Evolutionary conservation across 2,329 filamentous ascomycete species (phyloP), one percentile per base, ranked within the genome.

Genomic region (Lomentospora prolificans): DNA sequence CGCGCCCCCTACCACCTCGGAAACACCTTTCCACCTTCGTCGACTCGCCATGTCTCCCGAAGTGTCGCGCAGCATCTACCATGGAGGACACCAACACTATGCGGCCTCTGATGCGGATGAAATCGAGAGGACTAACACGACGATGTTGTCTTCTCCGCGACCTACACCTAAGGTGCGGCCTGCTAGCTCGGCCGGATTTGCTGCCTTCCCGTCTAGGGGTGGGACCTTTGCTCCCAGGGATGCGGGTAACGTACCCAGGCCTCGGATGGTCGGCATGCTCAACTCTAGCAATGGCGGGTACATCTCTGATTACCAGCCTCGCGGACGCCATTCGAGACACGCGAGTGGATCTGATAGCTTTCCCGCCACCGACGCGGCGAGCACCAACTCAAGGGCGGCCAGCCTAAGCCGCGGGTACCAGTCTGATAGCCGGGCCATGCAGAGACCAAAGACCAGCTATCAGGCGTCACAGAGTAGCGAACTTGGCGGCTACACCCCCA

Each of bases 31-130:
- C 52, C 57, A 30, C 53, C 58, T 25, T 51, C 59, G 3, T 50
- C 57, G 27, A 56, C 59, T 30, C 55, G 55, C 30, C 51, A 41
- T 57, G 55, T 58, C 24, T 44, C 55, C 7, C 51, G 50, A 36
- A 51, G 17, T 19, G 22, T 50, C 53, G 8, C 41, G 19, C 1
- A 31, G 41, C n/a, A 8, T 50, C 17, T 24, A 9, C 10, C n/a
- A 17, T 9, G 39, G n/a, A 8, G 25, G 28, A 14, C 39, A 19
- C 36, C 52, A 22, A 12, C 19, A 46, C 22, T 48, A 48, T 28
- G 24, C 52, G 19, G 39, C 52, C 22, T 28, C 50, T 12, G 52
- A 30, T 8, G 33, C 22, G 4, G 52, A 28, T 4, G 36, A 54
- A 7, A n/a, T 25, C 7, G 51, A 53, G 9, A 33, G 51, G 31